Percentiles rank a stretch among this genome's conserved stretches.
phyloP scores from a whole-genome alignment of 495 filamentous ascomycete genomes.

The Talaromyces adpressus region DNA sequence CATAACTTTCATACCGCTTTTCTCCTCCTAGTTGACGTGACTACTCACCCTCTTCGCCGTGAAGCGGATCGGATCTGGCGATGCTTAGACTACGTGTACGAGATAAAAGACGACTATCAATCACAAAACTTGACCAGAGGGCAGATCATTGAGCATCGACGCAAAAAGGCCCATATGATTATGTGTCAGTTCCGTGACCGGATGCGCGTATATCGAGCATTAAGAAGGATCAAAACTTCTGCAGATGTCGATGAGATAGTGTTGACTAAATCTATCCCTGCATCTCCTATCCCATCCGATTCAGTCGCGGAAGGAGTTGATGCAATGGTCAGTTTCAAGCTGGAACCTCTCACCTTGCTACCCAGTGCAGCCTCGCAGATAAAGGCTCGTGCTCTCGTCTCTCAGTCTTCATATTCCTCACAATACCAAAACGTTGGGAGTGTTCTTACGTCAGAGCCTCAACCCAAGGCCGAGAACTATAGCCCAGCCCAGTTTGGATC shows the following conservation, averaged over 20 bases:
- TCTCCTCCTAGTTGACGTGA: slow-evolving; percentile 42
- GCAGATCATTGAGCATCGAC: slow-evolving; percentile 9
- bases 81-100: slow-evolving; percentile 65
- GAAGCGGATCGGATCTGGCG: slow-evolving; percentile 59
- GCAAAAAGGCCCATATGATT: slow-evolving; percentile 32
- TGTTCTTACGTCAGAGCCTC: not conserved
- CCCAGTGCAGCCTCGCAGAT: not conserved
- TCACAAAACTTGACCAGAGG: not conserved
- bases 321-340: not conserved
- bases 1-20: slow-evolving; percentile 43
- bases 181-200: slow-evolving; percentile 30
- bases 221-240: slow-evolving; percentile 30
- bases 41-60: slow-evolving; percentile 45
- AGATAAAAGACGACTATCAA: not conserved
- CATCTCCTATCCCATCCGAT: not conserved
- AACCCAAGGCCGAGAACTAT: not conserved
- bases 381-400: not conserved
- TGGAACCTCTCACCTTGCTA: not conserved
- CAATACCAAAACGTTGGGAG: not conserved
- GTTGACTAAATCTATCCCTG: not conserved
- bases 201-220: slow-evolving; percentile 24
- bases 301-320: not conserved
- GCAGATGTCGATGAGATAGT: slow-evolving; percentile 16
- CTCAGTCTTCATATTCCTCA: not conserved
- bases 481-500: not conserved